These are phyloP conservation scores for Tulasnella calospora DNA, from an alignment of 768 basidiomycete species.

Conservation along the genomic window DNA sequence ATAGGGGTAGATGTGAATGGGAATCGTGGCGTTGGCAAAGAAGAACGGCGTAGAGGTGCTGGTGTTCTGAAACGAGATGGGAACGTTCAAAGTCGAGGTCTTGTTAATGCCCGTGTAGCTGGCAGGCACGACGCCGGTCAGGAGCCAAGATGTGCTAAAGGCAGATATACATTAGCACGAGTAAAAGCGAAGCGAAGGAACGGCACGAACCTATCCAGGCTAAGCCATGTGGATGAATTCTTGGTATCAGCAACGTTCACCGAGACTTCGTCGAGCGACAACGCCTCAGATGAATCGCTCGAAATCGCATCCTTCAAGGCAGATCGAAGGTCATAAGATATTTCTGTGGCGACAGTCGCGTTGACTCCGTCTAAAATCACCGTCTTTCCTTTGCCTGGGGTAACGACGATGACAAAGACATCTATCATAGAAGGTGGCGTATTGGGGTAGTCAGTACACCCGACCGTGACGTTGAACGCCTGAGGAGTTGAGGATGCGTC, in stretches of 20 bases:
- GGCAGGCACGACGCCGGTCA: not conserved
- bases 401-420: not conserved
- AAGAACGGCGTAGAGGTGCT: not conserved
- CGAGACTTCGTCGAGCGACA: not conserved
- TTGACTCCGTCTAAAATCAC: not conserved
- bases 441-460: constrained; percentile 10
- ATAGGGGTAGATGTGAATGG: not conserved
- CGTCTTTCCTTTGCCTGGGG: not conserved
- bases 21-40: constrained; percentile 6
- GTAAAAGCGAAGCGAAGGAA: not conserved
- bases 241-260: not conserved
- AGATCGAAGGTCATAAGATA: not conserved
- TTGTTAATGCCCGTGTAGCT: not conserved
- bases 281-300: not conserved
- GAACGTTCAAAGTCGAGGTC: not conserved
- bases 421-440: not conserved
- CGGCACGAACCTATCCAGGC: not conserved
- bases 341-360: not conserved
- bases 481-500: not conserved
- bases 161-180: not conserved
- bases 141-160: not conserved
- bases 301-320: not conserved
- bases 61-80: not conserved
- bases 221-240: not conserved
- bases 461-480: not conserved